A percentile compares a stretch with the other conserved stretches of the same genome.
Evolutionary conservation across 2,329 filamentous ascomycete genomes (phyloP).

Genomic region (Alternaria sp.): DNA sequence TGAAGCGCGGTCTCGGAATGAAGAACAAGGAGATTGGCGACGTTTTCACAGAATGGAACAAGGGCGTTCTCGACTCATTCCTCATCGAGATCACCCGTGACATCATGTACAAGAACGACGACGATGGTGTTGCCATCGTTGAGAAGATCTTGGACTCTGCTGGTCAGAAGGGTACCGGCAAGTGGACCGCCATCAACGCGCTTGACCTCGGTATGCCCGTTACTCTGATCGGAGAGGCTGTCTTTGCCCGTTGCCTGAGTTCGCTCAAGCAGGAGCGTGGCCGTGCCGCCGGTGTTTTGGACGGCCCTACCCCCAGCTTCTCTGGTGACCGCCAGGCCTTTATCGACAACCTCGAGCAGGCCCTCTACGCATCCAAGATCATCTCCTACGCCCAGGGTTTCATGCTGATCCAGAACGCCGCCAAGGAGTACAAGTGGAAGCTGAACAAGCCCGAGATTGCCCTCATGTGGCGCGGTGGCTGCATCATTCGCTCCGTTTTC

Average conservation of each 20-base stretch:
- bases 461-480: conserved; percentile 99
- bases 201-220: conserved; percentile 98
- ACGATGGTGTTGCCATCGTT: conserved; percentile 86
- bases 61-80: conserved; percentile 95
- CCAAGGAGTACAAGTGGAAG: conserved; percentile 96
- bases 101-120: conserved; percentile 98
- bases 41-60: conserved; percentile 96
- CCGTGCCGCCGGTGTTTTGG: conserved; percentile 79
- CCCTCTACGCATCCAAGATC: conserved; percentile 99
- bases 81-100: conserved; percentile 98
- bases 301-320: conserved; percentile 80
- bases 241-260: conserved; percentile 93
- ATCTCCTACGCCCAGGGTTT: conserved; percentile 99
- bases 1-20: conserved; percentile 96
- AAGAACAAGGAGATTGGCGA: conserved; percentile 94
- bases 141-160: conserved; percentile 99
- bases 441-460: conserved; percentile 99
- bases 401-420: conserved; percentile 99
- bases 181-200: conserved; percentile 99
- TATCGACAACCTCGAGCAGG: conserved; percentile 97
- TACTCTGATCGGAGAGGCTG: conserved; percentile 95
- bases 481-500: conserved; percentile 99
- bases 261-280: conserved; percentile 92
- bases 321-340: conserved; percentile 91
- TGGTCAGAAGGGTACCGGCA: conserved; percentile 98